Base-by-base conservation (phyloP, 2,329 filamentous ascomycete genomes). In the Fusarium keratoplasticum region DNA sequence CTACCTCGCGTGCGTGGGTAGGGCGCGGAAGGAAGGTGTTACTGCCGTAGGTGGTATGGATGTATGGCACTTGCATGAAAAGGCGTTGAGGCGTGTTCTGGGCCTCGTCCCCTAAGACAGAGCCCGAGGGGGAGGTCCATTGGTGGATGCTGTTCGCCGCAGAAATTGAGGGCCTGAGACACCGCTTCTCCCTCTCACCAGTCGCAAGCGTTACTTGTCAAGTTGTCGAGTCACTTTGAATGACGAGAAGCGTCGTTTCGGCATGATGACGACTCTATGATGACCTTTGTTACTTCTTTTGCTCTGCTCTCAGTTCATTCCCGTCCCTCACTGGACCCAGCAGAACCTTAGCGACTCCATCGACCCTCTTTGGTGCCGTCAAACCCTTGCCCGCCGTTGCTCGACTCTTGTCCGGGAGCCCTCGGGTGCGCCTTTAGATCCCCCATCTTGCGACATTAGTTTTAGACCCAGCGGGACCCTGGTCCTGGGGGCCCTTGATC, bases 231-330 rank as follows among this genome's bases (percentile, higher is more conserved):
- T 55, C 36, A 40, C 33, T 42, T 29, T 18, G 11, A 61, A 71
- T 55, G 20, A 27, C n/a, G 52, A 31, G 33, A 70, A 44, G 25
- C 16, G 36, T 40, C 38, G 42, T 50, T 59, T 62, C 42, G 61
- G 57, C 36, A 61, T 13, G 36, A 72, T 72, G 69, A 69, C 64
- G 69, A 69, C 54, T 44, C 8, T n/a, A 65, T 63, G 64, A 71
- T 64, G 64, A 61, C 22, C 42, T n/a, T 42, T 59, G 29, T 29
- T 22, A 29, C n/a, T 54, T 31, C 27, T 11, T 22, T 61, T 18
- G 36, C 22, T 44, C 25, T 44, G 35, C 25, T 58, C 22, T 36
- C 35, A 29, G 35, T 36, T n/a, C 22, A 29, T 22, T 57, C 61
- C 57, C 29, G 47, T n/a, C 22, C n/a, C 36, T 58, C 61, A 64